A percentile compares a stretch with the other conserved stretches of the same genome.
Evolutionary conservation across 1,284 basidiomycete species (phyloP).

Genomic region (Ustilago xerochloae): DNA sequence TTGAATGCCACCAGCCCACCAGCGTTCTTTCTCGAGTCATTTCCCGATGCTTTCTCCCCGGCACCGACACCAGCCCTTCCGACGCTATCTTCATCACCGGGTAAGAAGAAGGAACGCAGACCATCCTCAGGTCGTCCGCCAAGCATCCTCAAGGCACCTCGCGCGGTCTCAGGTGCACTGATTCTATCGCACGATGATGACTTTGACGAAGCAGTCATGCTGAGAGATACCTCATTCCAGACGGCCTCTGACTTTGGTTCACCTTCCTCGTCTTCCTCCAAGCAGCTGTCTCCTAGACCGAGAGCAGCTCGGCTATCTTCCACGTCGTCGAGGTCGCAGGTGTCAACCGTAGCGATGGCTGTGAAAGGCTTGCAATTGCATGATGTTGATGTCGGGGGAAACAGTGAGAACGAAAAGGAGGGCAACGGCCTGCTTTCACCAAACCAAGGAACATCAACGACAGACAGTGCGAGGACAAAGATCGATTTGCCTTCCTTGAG

Average conservation of each 20-base stretch:
- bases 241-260: slow-evolving; percentile 29
- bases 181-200: slow-evolving; percentile 19
- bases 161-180: slow-evolving; percentile 24
- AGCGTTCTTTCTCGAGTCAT: slow-evolving; percentile 52
- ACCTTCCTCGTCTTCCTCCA: slow-evolving; percentile 17
- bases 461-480: slow-evolving; percentile 8
- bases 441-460: not conserved
- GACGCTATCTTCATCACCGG: not conserved
- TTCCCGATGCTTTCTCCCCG: slow-evolving; percentile 25
- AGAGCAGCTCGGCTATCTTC: not conserved
- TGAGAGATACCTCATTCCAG: slow-evolving; percentile 18
- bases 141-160: slow-evolving; percentile 26
- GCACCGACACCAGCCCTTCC: not conserved
- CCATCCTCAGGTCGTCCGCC: slow-evolving; percentile 11
- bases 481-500: slow-evolving; percentile 21
- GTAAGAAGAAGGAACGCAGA: slow-evolving; percentile 10
- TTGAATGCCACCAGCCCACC: slow-evolving; percentile 21
- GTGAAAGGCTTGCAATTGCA: slow-evolving; percentile 11
- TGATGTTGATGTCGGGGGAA: not conserved
- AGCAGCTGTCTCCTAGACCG: slow-evolving; percentile 16
- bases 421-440: slow-evolving; percentile 6
- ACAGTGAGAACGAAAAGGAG: not conserved
- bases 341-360: not conserved
- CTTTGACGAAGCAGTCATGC: slow-evolving; percentile 4
- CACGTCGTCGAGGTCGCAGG: not conserved